Evolutionary conservation across 148 eudicot genomes (phyloP), one percentile per base, ranked within the genome.

Genomic region (Drosera capensis): DNA sequence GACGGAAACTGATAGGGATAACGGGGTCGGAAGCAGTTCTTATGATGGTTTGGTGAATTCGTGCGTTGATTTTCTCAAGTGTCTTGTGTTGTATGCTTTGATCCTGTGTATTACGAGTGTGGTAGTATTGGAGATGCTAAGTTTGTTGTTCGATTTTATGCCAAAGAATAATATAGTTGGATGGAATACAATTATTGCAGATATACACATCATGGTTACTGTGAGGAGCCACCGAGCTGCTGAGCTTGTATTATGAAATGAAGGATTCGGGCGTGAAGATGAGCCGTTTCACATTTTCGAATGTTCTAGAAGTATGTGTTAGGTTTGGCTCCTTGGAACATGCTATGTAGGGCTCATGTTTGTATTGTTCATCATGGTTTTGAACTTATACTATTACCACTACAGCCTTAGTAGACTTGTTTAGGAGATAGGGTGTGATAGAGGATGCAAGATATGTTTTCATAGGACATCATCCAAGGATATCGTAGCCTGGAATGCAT

Each of bases 351-450:
- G 68, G 94, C 88, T 40, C 96, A 82, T 25, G 96, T 88, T 1
- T 68, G 79, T 23, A 51, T 86, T 25, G 82, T 86, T 30, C 81
- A 88, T 12, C 64, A 76, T 69, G 96, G 96, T 26, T 82, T 82
- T 53, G 77, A 75, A 37, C 64, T 66, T 14, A 86, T 48, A 58
- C 70, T 22, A 88, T 86, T 28, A 85, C 94, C 14, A 86, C 71
- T 54, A 79, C 96, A 3, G 58, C 96, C 8, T 81, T 86, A 41
- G 71, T 86, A 14, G 94, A 82, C 55, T 72, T 86, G 45, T 86
- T 82, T 52, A 67, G 96, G 73, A 86, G 82, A 70, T 86, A 94
- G 96, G 96, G 96, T 40, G 73, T 82, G 48, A 69, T 82, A 44
- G 94, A 86, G 62, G 96, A 86, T 48, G 88, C 96, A 11, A 63